These are phyloP conservation scores for Saccharomyces hybrid DNA, from an alignment of 1,139 yeast species.

Conservation along the genomic window DNA sequence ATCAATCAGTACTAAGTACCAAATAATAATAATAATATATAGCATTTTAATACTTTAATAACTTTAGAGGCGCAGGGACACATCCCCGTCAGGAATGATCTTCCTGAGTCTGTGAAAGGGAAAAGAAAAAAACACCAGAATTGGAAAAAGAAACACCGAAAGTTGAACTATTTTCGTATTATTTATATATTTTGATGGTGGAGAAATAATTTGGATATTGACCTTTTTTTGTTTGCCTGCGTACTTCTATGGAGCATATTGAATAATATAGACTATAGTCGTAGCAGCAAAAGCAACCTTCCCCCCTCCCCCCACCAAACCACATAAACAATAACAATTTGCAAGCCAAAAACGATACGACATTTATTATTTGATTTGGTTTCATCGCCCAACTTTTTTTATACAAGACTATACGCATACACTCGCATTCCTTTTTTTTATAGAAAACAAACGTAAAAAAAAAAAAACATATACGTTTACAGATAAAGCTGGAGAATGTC, in stretches of 20 bases:
- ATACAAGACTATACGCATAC: background rate
- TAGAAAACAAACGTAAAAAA: background rate
- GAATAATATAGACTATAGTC: background rate
- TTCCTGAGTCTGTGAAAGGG: background rate
- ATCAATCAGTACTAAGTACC: conserved; percentile 10
- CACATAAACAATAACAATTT: background rate
- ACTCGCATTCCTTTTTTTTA: background rate
- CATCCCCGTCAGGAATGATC: background rate
- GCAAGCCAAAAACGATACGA: background rate
- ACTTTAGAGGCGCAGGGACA: background rate
- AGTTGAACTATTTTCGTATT: background rate
- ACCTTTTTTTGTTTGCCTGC: background rate
- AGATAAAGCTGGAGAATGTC: background rate
- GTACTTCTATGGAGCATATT: background rate
- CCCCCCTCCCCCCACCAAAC: background rate
- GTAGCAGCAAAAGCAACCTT: background rate
- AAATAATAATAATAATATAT: background rate
- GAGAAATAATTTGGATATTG: background rate
- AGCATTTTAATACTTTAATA: background rate
- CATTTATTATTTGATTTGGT: background rate
- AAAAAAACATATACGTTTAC: background rate
- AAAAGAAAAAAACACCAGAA: background rate
- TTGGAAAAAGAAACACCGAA: background rate
- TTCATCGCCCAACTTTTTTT: background rate
- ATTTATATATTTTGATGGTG: background rate